Base-by-base conservation (phyloP, 306 rosid genomes). In the Cyamopsis tetragonoloba region DNA sequence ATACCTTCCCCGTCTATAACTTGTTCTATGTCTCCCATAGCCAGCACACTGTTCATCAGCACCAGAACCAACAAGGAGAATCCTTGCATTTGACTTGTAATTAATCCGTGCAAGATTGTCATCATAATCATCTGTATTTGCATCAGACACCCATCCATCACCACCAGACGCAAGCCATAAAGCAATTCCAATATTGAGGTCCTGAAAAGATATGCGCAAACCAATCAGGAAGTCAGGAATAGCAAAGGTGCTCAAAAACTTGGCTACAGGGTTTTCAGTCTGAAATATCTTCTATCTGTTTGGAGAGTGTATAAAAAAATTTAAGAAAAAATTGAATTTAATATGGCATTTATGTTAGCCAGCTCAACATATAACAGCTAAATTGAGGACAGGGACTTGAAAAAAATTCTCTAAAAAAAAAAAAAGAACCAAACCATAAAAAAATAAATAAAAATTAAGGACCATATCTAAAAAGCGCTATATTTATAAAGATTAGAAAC, bases 31-130 rank as follows among this genome's bases (percentile, higher is more conserved):
- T 76, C 98, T 86, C 26, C 97, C 98, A 78, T 93, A 93, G 80
- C 98, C 98, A 79, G 98, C 98, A 62, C 98, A 93, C 85, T 93
- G 98, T 73, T 89, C 98, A 80, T 93, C 98, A 24, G 98, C 97
- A 57, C 98, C 98, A 46, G 98, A 86, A 56, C 98, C 98, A 81
- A 93, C 96, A 46, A 93, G 96, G 31, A 93, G 84, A 89, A 93
- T 93, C 89, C 88, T 81, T 69, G 97, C 91, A 66, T 73, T 70
- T 4, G 97, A 89, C 89, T 75, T 86, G 79, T 93, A 93, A 71
- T 82, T 81, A 43, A 81, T 57, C 17, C 86, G 77, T 59, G 22
- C 78, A 81, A 13, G 72, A 75, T 62, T 77, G 54, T 46, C 79
- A 39, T 80, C 79, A 60, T 71, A 37, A 78, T 68, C 72, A 78